Evolutionary conservation across 1,284 basidiomycete genomes (phyloP).

Genomic region (Apiotrichum gracile): DNA sequence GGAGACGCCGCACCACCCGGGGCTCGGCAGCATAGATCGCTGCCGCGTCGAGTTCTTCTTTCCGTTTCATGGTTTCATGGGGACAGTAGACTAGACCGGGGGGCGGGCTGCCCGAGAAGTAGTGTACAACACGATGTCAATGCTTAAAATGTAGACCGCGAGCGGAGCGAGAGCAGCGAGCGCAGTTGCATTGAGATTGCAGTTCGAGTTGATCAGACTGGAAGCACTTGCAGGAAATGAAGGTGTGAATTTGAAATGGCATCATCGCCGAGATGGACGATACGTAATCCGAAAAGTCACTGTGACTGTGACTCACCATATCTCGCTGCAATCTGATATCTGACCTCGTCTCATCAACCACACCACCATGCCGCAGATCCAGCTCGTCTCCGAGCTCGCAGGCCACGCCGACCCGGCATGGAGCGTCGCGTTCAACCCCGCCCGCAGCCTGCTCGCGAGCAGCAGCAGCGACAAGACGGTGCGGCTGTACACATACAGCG

Average conservation of each 20-base stretch:
- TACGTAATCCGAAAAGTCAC: too few relatives aligned
- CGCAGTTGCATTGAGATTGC: too few relatives aligned
- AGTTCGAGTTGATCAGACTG: too few relatives aligned
- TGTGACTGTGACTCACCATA: too few relatives aligned
- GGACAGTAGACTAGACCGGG: too few relatives aligned
- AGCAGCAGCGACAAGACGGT: constrained; percentile 94
- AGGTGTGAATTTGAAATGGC: too few relatives aligned
- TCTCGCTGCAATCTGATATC: background rate
- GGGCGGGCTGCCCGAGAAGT: background rate
- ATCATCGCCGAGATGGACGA: too few relatives aligned
- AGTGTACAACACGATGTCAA: constrained; percentile 1
- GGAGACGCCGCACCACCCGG: background rate
- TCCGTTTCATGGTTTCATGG: too few relatives aligned
- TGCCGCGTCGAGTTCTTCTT: too few relatives aligned
- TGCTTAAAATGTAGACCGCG: background rate
- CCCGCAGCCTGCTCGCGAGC: constrained; percentile 73
- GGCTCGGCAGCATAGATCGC: background rate
- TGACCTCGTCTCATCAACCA: background rate
- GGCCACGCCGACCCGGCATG: constrained; percentile 84
- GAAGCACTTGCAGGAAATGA: too few relatives aligned
- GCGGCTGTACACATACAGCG: constrained; percentile 68
- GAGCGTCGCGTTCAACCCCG: constrained; percentile 87
- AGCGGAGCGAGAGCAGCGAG: too few relatives aligned
- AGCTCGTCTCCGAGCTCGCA: constrained; percentile 36
- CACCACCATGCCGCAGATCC: constrained; percentile 31